Evolutionary conservation across 1,284 basidiomycete species (phyloP).

Genomic region (Puccinia brachypodii): DNA sequence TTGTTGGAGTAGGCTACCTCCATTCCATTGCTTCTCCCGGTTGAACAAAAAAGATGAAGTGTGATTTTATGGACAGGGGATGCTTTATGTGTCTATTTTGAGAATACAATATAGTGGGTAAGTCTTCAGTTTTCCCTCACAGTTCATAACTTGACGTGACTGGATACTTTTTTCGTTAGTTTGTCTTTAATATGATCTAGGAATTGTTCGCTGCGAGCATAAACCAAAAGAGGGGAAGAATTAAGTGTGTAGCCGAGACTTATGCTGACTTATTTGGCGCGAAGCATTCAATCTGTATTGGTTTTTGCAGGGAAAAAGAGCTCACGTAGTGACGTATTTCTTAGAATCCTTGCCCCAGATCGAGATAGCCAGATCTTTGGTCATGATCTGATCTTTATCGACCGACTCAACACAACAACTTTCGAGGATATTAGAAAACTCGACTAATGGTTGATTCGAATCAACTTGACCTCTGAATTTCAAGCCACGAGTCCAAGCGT

Average conservation of each 20-base stretch:
- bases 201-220: conserved; percentile 23
- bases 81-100: background rate
- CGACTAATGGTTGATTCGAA: conserved; percentile 70
- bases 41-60: background rate
- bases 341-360: conserved; percentile 75
- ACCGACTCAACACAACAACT: conserved; percentile 86
- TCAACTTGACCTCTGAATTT: conserved; percentile 88
- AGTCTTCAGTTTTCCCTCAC: background rate
- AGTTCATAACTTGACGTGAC: conserved; percentile 1
- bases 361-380: conserved; percentile 82
- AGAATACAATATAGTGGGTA: background rate
- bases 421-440: conserved; percentile 81
- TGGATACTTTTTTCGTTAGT: background rate
- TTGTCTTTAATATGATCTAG: conserved; percentile 38
- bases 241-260: too few relatives aligned
- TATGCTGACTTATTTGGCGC: background rate
- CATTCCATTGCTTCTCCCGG: background rate
- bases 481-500: conserved; percentile 95
- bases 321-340: conserved; percentile 44
- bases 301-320: background rate
- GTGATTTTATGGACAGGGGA: too few relatives aligned
- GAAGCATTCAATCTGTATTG: background rate
- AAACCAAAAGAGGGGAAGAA: background rate
- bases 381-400: conserved; percentile 86
- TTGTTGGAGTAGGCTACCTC: too few relatives aligned